Evolutionary conservation across 768 basidiomycete genomes (phyloP), one percentile per base, ranked within the genome.

Genomic region (Collybiopsis confluens): DNA sequence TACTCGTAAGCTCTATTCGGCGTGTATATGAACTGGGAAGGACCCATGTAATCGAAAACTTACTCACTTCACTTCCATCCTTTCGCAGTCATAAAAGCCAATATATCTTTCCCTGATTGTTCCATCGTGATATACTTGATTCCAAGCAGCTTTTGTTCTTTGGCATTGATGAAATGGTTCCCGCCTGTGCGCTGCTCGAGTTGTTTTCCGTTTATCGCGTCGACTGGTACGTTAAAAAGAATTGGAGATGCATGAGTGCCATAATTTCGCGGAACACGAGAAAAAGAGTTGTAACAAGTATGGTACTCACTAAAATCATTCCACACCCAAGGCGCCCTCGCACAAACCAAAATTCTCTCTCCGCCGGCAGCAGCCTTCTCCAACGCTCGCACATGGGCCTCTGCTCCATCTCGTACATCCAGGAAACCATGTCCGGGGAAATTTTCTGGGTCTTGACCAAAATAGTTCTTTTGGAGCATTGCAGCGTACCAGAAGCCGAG

Each of bases 371-470:
- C 71, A 10, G 68, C 62, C 26, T 65, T 69, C 38, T 68, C 68
- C 20, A 83, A 65, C 9, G 79, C 77, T 10, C 65, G 62, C 4
- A 67, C 65, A 58, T 83, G 81, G 1, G 74, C 80, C 20, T 68
- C 66, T 0, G 76, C 79, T 40, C 76, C 63, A 59, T 77, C 74
- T 18, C 75, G 69, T 8, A 75, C 73, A 37, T 77, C 72, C 20
- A 73, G 45, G 68, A 68, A 73, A 42, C 55, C 56, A 58, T 52
- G 52, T 4, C 13, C 21, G n/a, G 33, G 47, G 35, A 35, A 21
- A 4, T 10, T 36, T 4, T 48, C 47, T 1, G 35, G 35, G 47
- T 37, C n/a, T 37, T 37, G 18, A 5, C 47, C 35, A 16, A 42
- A 26, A 26, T 27, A n/a, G n/a, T 23, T 52, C 21, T 23, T 36